Evolutionary conservation across 1,139 yeast genomes (phyloP), one percentile per base, ranked within the genome.

Genomic region (Lodderomyces theae): DNA sequence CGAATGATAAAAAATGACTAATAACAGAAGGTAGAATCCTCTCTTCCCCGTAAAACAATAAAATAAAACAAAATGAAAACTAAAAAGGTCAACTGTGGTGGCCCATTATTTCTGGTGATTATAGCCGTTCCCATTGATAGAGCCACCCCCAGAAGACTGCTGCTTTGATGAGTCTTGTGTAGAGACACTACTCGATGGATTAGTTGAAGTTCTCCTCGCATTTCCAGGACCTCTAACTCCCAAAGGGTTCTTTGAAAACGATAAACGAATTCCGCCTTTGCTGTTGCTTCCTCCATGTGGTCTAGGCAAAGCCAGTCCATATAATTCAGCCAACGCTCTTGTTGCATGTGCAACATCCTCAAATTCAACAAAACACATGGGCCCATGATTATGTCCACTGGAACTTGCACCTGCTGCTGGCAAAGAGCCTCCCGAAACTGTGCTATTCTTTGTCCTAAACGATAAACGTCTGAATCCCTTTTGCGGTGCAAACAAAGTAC

Each of bases 351-450:
- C 83, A 38, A 92, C 96, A 60, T 90, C 97, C 53, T 92, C 97
- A 69, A 92, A 92, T 66, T 92, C 98, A 42, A 92, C 98, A 74
- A 92, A 92, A 64, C 98, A 92, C 97, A 92, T 92, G 41, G 98
- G 98, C 2, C 98, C 98, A 63, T 85, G 94, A 49, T 73, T 72
- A 50, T 79, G 83, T 15, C 42, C 34, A 16, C 35, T 31, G 8
- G 39, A 9, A 8, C 33, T 38, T 21, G 38, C 19, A 10, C 37
- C 24, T 13, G 32, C 17, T 29, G 35, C 16, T 8, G 23, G 2
- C 11, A 13, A 18, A 9, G 31, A 28, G 3, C 31, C 18, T 4
- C 18, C 10, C n/a, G 32, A 29, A 11, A 12, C 16, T 5, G 8
- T 13, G 11, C 43, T 63, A 44, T 69, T 68, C 57, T 85, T 85